phyloP scores from a whole-genome alignment of 345 rosid genomes.

The Excoecaria cochinchinensis region DNA sequence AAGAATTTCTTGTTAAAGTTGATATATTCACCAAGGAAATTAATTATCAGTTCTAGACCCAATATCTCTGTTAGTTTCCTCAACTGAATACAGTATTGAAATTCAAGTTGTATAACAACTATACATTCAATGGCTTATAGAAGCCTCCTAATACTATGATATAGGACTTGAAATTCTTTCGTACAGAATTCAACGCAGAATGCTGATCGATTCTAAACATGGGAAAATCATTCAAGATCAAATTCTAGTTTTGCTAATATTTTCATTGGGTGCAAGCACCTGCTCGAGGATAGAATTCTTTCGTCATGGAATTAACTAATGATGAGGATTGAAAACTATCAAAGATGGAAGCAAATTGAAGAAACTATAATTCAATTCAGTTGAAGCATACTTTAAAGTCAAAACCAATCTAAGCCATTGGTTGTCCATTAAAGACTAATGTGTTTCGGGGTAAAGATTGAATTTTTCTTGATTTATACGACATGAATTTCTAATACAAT shows the following conservation, averaged over 20 bases:
- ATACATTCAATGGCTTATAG: background rate
- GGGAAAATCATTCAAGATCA: background rate
- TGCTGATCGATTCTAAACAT: background rate
- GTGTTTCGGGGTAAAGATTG: background rate
- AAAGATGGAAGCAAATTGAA: background rate
- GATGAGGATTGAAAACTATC: background rate
- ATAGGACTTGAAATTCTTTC: background rate
- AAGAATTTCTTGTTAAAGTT: background rate
- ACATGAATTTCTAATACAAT: background rate
- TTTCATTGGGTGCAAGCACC: background rate
- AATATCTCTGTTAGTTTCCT: background rate
- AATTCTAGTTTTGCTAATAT: background rate
- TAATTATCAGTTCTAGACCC: background rate
- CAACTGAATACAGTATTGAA: background rate
- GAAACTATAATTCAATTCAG: background rate
- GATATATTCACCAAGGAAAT: background rate
- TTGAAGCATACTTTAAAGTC: background rate
- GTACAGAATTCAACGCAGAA: background rate
- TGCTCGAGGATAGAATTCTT: background rate
- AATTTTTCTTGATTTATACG: background rate
- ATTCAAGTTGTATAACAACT: background rate
- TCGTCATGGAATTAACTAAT: background rate
- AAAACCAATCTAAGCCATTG: slow-evolving; percentile 2
- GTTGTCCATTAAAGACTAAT: background rate
- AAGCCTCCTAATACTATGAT: background rate